Percentiles rank a stretch among this genome's conserved stretches.
phyloP scores from a whole-genome alignment of 768 basidiomycete genomes.

The Naganishia friedmannii region DNA sequence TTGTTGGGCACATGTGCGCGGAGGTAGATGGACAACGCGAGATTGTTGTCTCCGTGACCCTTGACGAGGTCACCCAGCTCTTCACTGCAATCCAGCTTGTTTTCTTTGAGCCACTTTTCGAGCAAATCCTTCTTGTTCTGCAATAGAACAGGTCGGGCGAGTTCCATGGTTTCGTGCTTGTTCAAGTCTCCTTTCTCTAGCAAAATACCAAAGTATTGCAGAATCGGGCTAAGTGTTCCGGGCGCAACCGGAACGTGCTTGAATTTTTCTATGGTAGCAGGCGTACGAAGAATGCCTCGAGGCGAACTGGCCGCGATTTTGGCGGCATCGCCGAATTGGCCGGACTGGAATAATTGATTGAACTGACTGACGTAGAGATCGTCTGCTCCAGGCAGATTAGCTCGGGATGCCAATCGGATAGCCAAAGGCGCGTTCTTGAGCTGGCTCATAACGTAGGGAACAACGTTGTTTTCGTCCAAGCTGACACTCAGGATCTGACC shows the following conservation, averaged over 20 bases:
- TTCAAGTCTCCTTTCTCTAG: conserved; percentile 98
- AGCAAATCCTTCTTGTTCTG: conserved; percentile 94
- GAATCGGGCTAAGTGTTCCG: conserved; percentile 87
- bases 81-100: conserved; percentile 98
- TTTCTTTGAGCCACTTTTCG: conserved; percentile 99
- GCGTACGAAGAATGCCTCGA: conserved; percentile 87
- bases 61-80: conserved; percentile 97
- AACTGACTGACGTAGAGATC: conserved; percentile 94
- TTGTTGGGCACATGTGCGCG: conserved; percentile 98
- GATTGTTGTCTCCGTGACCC: conserved; percentile 80
- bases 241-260: conserved; percentile 88
- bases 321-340: conserved; percentile 88
- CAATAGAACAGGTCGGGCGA: conserved; percentile 89
- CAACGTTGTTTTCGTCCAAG: conserved; percentile 91
- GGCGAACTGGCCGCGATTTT: conserved; percentile 98
- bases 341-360: conserved; percentile 79
- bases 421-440: conserved; percentile 97
- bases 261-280: conserved; percentile 94
- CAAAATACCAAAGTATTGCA: conserved; percentile 98
- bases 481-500: conserved; percentile 96
- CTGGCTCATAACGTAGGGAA: conserved; percentile 88
- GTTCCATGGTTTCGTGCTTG: conserved; percentile 88
- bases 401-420: conserved; percentile 94
- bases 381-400: conserved; percentile 93
- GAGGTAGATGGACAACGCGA: conserved; percentile 94